phyloP scores from a whole-genome alignment of 1,284 basidiomycete species.

The Rhodotorula sp. region DNA sequence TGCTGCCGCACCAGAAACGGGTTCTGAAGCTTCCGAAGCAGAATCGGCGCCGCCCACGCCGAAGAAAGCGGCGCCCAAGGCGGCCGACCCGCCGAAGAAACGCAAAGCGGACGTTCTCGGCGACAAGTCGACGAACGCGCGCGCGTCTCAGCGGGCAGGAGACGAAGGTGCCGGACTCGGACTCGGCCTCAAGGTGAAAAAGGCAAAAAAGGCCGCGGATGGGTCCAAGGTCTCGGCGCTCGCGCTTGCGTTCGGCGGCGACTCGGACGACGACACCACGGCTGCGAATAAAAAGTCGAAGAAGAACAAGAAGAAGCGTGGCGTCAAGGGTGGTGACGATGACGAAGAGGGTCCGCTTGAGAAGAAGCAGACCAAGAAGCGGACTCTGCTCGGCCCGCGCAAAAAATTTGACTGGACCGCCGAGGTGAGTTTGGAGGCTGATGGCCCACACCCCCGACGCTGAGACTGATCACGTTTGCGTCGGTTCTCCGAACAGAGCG shows the following conservation, averaged over 20 bases:
- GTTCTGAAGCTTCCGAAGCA: not conserved
- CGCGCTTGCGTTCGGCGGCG: not conserved
- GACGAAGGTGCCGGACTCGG: not conserved
- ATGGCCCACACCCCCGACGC: not conserved
- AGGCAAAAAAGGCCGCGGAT: conserved; percentile 9
- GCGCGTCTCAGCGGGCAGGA: not conserved
- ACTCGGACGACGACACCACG: not conserved
- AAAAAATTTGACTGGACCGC: conserved; percentile 28
- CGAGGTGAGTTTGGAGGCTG: conserved; percentile 26
- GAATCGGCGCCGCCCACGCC: not conserved
- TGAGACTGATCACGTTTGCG: not conserved
- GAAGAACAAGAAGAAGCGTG: conserved; percentile 6
- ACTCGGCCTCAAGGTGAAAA: conserved; percentile 14
- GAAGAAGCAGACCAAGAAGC: conserved; percentile 36
- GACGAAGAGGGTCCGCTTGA: conserved; percentile 6
- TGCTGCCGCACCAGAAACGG: not conserved
- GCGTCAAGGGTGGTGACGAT: not conserved
- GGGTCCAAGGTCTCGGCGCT: not conserved
- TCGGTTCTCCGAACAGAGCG: conserved; percentile 13
- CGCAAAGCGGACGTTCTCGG: conserved; percentile 17
- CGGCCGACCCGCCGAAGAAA: conserved; percentile 13
- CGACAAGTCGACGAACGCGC: conserved; percentile 19
- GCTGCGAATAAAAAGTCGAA: not conserved
- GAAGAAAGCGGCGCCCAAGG: not conserved
- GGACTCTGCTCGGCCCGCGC: conserved; percentile 20